Percentiles rank a stretch among this genome's conserved stretches.
These are phyloP conservation scores for Ogataea chonburiensis DNA, from an alignment of 805 yeast genomes.

Conservation along the genomic window DNA sequence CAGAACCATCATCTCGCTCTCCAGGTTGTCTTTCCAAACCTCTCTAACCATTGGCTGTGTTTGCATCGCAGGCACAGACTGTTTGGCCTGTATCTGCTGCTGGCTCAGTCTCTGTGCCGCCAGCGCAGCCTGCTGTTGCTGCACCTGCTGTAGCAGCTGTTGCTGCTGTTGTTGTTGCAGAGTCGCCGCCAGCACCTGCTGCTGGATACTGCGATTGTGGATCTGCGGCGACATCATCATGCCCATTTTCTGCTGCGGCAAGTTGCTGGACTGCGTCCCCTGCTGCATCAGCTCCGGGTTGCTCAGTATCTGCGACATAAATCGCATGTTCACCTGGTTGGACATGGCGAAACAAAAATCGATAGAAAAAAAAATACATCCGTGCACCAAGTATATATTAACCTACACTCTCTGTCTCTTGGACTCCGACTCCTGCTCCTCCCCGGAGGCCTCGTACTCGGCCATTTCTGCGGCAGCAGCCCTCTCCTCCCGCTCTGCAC, in stretches of 20 bases:
- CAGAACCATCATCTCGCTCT: conserved; percentile 61
- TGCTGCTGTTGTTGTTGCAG: conserved; percentile 26
- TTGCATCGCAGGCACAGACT: conserved; percentile 19
- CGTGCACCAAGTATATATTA: conserved; percentile 15
- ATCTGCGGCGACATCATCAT: conserved; percentile 37
- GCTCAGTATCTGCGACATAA: conserved; percentile 28
- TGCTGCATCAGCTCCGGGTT: conserved; percentile 22
- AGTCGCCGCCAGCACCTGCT: conserved; percentile 28
- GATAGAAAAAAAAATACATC: conserved; percentile 3
- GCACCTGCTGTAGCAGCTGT: conserved; percentile 25
- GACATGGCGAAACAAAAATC: conserved; percentile 2
- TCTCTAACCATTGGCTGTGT: conserved; percentile 58
- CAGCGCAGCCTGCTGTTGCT: conserved; percentile 22
- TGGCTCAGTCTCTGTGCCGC: conserved; percentile 24
- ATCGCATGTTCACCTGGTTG: conserved; percentile 26
- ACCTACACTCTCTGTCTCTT: conserved; percentile 22
- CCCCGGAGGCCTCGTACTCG: conserved; percentile 29
- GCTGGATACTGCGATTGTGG: conserved; percentile 33
- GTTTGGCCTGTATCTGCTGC: conserved; percentile 21
- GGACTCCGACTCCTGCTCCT: conserved; percentile 19
- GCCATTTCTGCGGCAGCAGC: conserved; percentile 29
- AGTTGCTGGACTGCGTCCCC: conserved; percentile 1
- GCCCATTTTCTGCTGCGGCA: conserved; percentile 21
- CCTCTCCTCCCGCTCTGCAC: conserved; percentile 46
- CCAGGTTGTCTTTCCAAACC: conserved; percentile 71